Evolutionary conservation across 2,329 filamentous ascomycete genomes (phyloP), one percentile per base, ranked within the genome.

Genomic region (Harringtonia lauricola): DNA sequence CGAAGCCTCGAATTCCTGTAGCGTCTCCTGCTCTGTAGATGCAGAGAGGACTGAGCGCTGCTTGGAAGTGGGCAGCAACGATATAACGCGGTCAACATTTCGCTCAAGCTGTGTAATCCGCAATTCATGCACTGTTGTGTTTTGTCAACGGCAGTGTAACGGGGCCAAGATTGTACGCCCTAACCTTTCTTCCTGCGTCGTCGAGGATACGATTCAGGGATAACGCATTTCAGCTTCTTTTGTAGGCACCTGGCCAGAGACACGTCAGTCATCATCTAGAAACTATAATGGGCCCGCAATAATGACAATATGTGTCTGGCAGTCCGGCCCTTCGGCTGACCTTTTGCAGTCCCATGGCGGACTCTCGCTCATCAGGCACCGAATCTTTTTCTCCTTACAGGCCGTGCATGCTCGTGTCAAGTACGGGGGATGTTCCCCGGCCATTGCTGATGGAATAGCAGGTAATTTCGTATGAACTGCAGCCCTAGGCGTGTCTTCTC

Each of bases 361-460:
- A 6, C 41, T 29, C 10, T 43, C 41, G 21, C 36, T 43, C 41
- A 38, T 38, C 21, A 43, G 10, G 15, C 41, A 43, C n/a, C 41
- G 41, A 14, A 43, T 35, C 36, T 43, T 43, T n/a, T 43, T 43
- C 29, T 43, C 35, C n/a, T 43, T 43, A n/a, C 41, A 43, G 4
- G 26, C 36, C 6, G 21, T 28, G 15, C 41, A 43, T n/a, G 41
- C 41, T 4, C 41, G 35, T 34, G 18, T 19, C 29, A 33, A 8
- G 8, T 39, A 43, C 9, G 41, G 41, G 15, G 29, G 29, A 2
- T 21, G 41, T 28, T 43, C 36, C 9, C 18, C 19, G n/a, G 29
- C 21, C 41, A 43, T 43, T 37, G 24, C 12, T 12, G 12, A 29
- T 21, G 14, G 13, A 19, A 24, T 22, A 15, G 14, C 12, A 28